Conservation (phyloP, 257 asterid genomes). For the Eustoma russellianum region DNA sequence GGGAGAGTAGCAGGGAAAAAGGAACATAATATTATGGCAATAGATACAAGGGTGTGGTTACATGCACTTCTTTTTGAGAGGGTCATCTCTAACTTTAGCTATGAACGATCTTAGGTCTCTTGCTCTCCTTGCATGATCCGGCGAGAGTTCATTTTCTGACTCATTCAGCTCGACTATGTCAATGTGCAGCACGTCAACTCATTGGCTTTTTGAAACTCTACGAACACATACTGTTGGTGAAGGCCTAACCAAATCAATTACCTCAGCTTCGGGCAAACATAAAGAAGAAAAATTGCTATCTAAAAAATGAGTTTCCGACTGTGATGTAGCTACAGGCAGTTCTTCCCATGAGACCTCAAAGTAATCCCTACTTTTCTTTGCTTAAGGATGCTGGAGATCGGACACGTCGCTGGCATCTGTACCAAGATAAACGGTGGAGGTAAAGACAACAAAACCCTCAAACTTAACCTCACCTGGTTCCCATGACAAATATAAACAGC, state of each 20-base stretch:
- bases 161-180: slow-evolving; percentile 65
- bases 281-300: background rate
- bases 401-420: slow-evolving; percentile 86
- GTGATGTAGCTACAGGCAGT: slow-evolving; percentile 9
- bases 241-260: slow-evolving; percentile 62
- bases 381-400: slow-evolving; percentile 57
- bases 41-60: background rate
- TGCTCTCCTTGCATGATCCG: slow-evolving; percentile 45
- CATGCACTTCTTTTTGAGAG: background rate
- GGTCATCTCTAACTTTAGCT: slow-evolving; percentile 33
- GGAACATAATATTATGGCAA: too few species aligned
- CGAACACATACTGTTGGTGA: slow-evolving; percentile 20
- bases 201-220: slow-evolving; percentile 12
- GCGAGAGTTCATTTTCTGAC: slow-evolving; percentile 51
- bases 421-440: slow-evolving; percentile 4
- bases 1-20: too few species aligned
- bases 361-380: slow-evolving; percentile 58
- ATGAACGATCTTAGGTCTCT: slow-evolving; percentile 62
- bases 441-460: background rate
- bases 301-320: background rate
- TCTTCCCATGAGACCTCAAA: slow-evolving; percentile 85
- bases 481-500: too few species aligned
- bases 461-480: slow-evolving; percentile 25
- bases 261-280: slow-evolving; percentile 13
- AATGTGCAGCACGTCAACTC: slow-evolving; percentile 8